phyloP scores from a whole-genome alignment of 495 filamentous ascomycete species.

The Cetradonia linearis region DNA sequence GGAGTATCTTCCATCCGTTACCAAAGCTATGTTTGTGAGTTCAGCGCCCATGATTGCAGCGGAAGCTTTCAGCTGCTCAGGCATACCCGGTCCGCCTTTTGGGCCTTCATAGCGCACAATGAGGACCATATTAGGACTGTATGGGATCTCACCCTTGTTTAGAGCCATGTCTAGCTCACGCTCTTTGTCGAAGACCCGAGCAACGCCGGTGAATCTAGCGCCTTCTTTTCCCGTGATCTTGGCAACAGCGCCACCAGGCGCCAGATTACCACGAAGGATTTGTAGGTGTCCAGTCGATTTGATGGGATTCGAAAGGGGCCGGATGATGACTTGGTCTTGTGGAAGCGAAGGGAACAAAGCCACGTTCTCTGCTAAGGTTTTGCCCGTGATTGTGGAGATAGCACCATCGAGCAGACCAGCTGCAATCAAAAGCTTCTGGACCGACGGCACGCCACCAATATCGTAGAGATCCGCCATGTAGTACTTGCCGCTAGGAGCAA shows the following conservation, averaged over 20 bases:
- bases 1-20: constrained; percentile 87
- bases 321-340: constrained; percentile 76
- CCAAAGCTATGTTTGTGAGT: constrained; percentile 77
- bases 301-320: constrained; percentile 71
- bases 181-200: constrained; percentile 88
- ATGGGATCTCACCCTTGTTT: constrained; percentile 58
- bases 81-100: constrained; percentile 94
- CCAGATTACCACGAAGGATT: constrained; percentile 81
- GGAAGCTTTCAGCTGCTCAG: constrained; percentile 85
- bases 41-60: constrained; percentile 91
- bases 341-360: constrained; percentile 68
- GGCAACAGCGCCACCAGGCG: constrained; percentile 84
- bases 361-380: constrained; percentile 82
- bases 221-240: constrained; percentile 99
- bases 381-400: constrained; percentile 86
- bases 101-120: constrained; percentile 94
- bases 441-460: constrained; percentile 80
- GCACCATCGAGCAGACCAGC: constrained; percentile 71
- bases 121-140: constrained; percentile 75
- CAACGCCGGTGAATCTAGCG: constrained; percentile 66
- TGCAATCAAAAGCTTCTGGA: constrained; percentile 85
- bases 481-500: constrained; percentile 79
- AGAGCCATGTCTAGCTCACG: constrained; percentile 66
- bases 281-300: constrained; percentile 83
- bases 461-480: constrained; percentile 95